Percentiles rank a stretch among this genome's conserved stretches.
phyloP scores from a whole-genome alignment of 2,329 filamentous ascomycete genomes.

The Aspergillus novofumigatus region DNA sequence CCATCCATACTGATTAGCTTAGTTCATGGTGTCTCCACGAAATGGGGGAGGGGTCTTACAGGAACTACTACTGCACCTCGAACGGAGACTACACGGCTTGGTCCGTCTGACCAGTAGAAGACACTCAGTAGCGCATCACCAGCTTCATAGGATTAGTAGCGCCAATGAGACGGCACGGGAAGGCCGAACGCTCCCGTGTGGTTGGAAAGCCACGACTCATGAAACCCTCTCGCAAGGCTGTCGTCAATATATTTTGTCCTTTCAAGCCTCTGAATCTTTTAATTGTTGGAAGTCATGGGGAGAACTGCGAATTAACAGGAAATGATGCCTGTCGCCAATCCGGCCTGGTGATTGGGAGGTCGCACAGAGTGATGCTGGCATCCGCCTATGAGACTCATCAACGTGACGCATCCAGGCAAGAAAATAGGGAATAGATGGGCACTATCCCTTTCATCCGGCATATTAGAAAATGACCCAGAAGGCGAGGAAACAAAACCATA shows the following conservation, averaged over 20 bases:
- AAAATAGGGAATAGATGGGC: background rate
- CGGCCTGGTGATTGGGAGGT: background rate
- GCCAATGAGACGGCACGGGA: background rate
- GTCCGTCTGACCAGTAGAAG: background rate
- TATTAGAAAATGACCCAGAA: background rate
- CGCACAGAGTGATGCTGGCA: background rate
- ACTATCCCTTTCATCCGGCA: background rate
- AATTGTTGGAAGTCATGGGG: background rate
- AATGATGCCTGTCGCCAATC: background rate
- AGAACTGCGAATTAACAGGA: background rate
- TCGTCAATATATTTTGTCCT: background rate
- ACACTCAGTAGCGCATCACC: background rate
- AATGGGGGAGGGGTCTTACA: background rate
- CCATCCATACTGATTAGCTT: background rate
- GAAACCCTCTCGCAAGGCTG: background rate
- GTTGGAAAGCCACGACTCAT: background rate
- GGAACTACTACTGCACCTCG: background rate
- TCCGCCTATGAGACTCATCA: background rate
- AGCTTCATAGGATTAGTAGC: background rate
- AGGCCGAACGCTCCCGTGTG: background rate
- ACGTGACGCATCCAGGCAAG: background rate
- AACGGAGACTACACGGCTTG: background rate
- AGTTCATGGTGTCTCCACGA: background rate
- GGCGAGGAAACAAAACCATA: background rate
- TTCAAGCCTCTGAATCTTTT: background rate